Percentiles rank a stretch among this genome's conserved stretches.
Evolutionary conservation across 345 rosid genomes (phyloP).

Genomic region (Lenwebbia sp.): DNA sequence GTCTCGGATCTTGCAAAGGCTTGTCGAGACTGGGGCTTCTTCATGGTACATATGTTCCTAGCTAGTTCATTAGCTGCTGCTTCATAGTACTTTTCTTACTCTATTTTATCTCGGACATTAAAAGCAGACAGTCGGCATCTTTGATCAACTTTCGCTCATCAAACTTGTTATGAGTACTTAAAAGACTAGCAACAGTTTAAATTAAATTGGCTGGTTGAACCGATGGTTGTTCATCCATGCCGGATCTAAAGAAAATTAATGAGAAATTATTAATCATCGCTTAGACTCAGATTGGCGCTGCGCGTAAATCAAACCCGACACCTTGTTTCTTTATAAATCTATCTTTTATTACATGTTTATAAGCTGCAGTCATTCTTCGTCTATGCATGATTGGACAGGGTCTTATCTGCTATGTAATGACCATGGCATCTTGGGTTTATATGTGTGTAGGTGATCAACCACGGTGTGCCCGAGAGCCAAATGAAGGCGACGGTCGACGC

Average conservation of each 20-base stretch:
- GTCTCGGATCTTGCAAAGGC: constrained; percentile 34
- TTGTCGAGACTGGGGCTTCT: constrained; percentile 51
- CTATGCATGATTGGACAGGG: too few relatives aligned
- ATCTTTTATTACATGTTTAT: not conserved
- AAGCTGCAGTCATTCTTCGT: not conserved
- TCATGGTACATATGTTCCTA: constrained; percentile 14
- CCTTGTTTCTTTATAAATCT: not conserved
- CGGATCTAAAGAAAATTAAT: not conserved
- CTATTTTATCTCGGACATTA: not conserved
- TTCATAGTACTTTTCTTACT: not conserved
- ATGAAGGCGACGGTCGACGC: constrained; percentile 8
- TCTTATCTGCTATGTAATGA: too few relatives aligned
- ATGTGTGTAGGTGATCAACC: constrained; percentile 6
- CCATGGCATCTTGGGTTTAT: not conserved
- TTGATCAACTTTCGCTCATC: not conserved
- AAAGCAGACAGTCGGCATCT: not conserved
- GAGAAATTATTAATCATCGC: not conserved
- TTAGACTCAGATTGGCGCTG: not conserved
- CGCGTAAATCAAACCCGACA: too few relatives aligned
- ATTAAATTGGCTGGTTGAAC: not conserved
- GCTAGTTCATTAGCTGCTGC: not conserved
- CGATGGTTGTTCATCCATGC: not conserved
- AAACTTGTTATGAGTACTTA: not conserved
- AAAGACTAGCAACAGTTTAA: not conserved
- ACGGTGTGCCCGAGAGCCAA: constrained; percentile 13